Evolutionary conservation across 78 protist genomes (phyloP), one percentile per base, ranked within the genome.

Genomic region (Planoprotostelium fungivorum): DNA sequence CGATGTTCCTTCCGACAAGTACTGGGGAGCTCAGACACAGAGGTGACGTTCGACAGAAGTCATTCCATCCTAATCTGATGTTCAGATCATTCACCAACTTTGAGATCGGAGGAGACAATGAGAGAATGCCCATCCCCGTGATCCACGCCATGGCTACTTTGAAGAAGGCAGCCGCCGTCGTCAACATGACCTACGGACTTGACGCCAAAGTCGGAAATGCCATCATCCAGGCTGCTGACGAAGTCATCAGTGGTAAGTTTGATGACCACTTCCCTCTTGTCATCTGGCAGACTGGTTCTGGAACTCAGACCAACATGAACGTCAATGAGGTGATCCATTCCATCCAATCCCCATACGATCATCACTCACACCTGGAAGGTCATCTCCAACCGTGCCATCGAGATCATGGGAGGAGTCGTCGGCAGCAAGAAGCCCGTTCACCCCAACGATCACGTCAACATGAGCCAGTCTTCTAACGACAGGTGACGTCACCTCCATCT

Each of bases 271-370:
- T 98, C 84, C 99, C 99, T 38, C 93, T 98, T 38, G 95, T 89
- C 28, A 90, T 98, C 31, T 98, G 94, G 95, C 99, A 98, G 88
- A 97, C 98, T 73, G 98, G 98, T n/a, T 89, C 95, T 1, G 99
- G 99, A 73, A 98, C 99, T 0, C 98, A 96, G 89, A 94, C 96
- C 37, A 98, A 98, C 96, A 98, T 98, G 99, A 98, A 98, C 94
- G 90, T 91, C 51, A 97, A 97, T 88, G 98, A 97, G 84, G 97
- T 89, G 63, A 85, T 0, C 39, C 88, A 91, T 73, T 84, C 86
- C 86, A 34, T 38, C 84, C 63, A 63, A 35, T 86, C 1, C 28
- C 88, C 29, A 86, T 9, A 5, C 28, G 35, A 85, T 85, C 35
- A 5, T 23, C 35, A 85, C 35, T 85, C 87, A 87, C 63, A 1